Conservation (phyloP, 2,329 filamentous ascomycete genomes). For the Paraphoma sp. region DNA sequence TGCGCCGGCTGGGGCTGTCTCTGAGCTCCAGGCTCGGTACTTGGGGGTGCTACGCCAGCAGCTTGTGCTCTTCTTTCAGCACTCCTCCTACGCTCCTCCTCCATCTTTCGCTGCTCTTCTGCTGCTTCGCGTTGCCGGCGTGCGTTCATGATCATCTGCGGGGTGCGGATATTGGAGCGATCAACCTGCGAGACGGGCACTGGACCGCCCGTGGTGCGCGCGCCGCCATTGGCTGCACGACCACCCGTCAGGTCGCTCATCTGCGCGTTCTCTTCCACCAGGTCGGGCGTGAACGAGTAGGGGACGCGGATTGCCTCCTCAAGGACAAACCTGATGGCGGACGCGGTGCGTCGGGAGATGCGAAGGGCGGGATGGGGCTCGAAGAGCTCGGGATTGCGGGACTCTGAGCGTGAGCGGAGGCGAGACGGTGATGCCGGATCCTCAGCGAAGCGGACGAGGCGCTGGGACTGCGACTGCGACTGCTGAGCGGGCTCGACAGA, state of each 20-base stretch:
- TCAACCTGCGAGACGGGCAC: slow-evolving; percentile 60
- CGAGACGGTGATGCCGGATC: slow-evolving; percentile 34
- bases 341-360: slow-evolving; percentile 84
- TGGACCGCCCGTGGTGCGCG: slow-evolving; percentile 54
- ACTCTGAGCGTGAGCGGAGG: slow-evolving; percentile 37
- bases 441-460: slow-evolving; percentile 45
- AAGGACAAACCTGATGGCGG: slow-evolving; percentile 89
- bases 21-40: slow-evolving; percentile 37
- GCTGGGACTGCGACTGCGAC: slow-evolving; percentile 19
- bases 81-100: slow-evolving; percentile 58
- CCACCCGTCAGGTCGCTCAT: slow-evolving; percentile 85
- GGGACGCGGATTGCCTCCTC: slow-evolving; percentile 89
- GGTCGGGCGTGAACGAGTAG: slow-evolving; percentile 81
- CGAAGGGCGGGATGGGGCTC: slow-evolving; percentile 64
- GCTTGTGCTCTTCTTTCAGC: slow-evolving; percentile 67
- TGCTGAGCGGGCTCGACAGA: slow-evolving; percentile 53
- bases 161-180: slow-evolving; percentile 74
- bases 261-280: slow-evolving; percentile 84
- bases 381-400: slow-evolving; percentile 24
- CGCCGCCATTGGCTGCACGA: slow-evolving; percentile 64
- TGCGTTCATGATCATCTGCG: slow-evolving; percentile 90
- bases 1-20: slow-evolving; percentile 36
- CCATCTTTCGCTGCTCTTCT: slow-evolving; percentile 62
- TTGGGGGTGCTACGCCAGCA: slow-evolving; percentile 57
- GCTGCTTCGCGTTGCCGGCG: slow-evolving; percentile 72